These are phyloP conservation scores for Backusella macrospora DNA, from an alignment of 192 early-diverging fungal genomes.

Conservation along the genomic window DNA sequence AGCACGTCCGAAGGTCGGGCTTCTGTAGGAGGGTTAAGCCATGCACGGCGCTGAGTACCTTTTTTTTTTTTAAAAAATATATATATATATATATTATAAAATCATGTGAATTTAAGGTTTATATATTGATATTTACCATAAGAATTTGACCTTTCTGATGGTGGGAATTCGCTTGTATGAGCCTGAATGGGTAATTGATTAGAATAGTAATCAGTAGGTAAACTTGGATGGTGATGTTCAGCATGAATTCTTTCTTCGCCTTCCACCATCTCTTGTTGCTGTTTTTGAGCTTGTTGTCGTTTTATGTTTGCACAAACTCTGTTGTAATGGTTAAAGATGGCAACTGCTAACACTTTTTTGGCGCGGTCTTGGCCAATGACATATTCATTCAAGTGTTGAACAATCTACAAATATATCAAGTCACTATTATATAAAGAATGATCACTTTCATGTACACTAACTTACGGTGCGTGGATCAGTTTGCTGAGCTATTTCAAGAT, in stretches of 20 bases:
- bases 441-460: not conserved
- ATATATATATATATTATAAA: not conserved
- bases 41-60: constrained; percentile 32
- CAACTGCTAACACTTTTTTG: constrained; percentile 82
- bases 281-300: constrained; percentile 46
- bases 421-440: not conserved
- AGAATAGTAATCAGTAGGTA: constrained; percentile 17
- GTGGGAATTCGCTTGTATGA: constrained; percentile 9
- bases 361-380: constrained; percentile 86
- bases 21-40: constrained; percentile 41
- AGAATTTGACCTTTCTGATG: constrained; percentile 5
- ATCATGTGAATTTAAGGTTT: not conserved
- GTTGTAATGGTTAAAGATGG: constrained; percentile 86
- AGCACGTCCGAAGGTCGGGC: not conserved
- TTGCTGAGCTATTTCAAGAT: constrained; percentile 11
- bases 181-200: constrained; percentile 10
- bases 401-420: constrained; percentile 52
- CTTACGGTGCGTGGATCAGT: constrained; percentile 24
- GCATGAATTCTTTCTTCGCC: constrained; percentile 26
- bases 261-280: constrained; percentile 5
- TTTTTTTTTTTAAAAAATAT: not conserved
- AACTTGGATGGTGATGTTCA: constrained; percentile 25
- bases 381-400: constrained; percentile 81
- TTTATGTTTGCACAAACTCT: constrained; percentile 74
- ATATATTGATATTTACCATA: constrained; percentile 1